Percentiles rank a stretch among this genome's conserved stretches.
These are phyloP conservation scores for Blastobotrys peoriensis DNA, from an alignment of 805 yeast species.

Conservation along the genomic window DNA sequence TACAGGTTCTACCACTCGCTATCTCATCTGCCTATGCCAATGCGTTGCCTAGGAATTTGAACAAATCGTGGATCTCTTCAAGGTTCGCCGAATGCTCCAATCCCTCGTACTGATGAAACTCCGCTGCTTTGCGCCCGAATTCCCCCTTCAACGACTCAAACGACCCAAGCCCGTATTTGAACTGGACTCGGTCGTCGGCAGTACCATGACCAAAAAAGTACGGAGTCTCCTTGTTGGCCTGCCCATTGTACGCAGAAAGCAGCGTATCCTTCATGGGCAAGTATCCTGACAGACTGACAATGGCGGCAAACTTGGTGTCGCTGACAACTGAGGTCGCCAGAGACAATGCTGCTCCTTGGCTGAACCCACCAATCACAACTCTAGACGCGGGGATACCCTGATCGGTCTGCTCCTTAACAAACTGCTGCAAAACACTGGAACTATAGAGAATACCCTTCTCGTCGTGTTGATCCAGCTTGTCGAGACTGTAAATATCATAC, in stretches of 20 bases:
- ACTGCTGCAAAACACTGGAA: slow-evolving; percentile 24
- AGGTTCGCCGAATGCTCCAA: slow-evolving; percentile 63
- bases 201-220: slow-evolving; percentile 88
- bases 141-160: slow-evolving; percentile 39
- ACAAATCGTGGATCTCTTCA: slow-evolving; percentile 56
- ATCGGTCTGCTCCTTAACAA: slow-evolving; percentile 29
- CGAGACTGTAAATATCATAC: slow-evolving; percentile 63
- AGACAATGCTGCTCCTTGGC: slow-evolving; percentile 86
- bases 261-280: slow-evolving; percentile 31
- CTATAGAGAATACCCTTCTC: slow-evolving; percentile 33
- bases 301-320: slow-evolving; percentile 63
- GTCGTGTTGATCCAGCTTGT: slow-evolving; percentile 29
- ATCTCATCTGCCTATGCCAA: too few relatives aligned
- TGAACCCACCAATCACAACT: slow-evolving; percentile 89
- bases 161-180: slow-evolving; percentile 37
- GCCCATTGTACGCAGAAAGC: slow-evolving; percentile 14
- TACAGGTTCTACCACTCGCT: too few relatives aligned
- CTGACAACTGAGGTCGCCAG: slow-evolving; percentile 31
- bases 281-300: slow-evolving; percentile 74
- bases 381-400: slow-evolving; percentile 37
- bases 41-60: too few relatives aligned
- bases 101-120: slow-evolving; percentile 51
- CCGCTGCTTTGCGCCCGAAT: slow-evolving; percentile 41
- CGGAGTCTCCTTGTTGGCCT: slow-evolving; percentile 59
- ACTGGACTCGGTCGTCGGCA: slow-evolving; percentile 58